Evolutionary conservation across 2,329 filamentous ascomycete species (phyloP).

Genomic region (Fusarium bactridioides): DNA sequence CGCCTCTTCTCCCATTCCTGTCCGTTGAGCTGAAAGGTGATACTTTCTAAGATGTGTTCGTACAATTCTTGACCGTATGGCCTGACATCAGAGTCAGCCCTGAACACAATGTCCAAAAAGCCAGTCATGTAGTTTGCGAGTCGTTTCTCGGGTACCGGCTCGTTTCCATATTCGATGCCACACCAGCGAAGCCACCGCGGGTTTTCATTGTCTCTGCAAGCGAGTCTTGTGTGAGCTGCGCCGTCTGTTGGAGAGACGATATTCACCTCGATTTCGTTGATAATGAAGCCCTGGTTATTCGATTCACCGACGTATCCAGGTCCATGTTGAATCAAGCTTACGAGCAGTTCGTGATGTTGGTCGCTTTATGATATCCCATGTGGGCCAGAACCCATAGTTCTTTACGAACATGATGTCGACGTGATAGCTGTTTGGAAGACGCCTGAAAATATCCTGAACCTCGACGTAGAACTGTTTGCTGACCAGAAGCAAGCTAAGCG

Average conservation of each 20-base stretch:
- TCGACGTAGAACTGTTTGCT: neutral
- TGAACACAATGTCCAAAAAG: neutral
- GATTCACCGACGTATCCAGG: neutral
- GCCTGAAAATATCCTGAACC: neutral
- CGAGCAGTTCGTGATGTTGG: neutral
- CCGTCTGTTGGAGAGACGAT: slow-evolving; percentile 6
- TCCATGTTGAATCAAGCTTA: neutral
- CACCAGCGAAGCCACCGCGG: neutral
- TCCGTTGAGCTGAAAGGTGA: neutral
- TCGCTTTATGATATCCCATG: neutral
- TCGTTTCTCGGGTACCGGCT: neutral
- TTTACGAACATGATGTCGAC: slow-evolving; percentile 24
- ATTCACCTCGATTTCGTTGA: slow-evolving; percentile 5
- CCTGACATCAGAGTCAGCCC: accelerated
- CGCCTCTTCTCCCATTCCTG: neutral
- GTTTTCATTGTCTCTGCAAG: neutral
- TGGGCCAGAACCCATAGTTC: slow-evolving; percentile 1
- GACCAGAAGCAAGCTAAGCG: neutral
- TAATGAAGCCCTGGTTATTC: neutral
- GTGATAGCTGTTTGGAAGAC: neutral
- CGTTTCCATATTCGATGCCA: accelerated
- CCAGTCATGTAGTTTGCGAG: accelerated
- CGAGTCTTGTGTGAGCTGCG: neutral
- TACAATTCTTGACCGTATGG: neutral
- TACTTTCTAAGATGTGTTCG: neutral